phyloP scores from a whole-genome alignment of 768 basidiomycete species.

The Lyophyllum semitale region DNA sequence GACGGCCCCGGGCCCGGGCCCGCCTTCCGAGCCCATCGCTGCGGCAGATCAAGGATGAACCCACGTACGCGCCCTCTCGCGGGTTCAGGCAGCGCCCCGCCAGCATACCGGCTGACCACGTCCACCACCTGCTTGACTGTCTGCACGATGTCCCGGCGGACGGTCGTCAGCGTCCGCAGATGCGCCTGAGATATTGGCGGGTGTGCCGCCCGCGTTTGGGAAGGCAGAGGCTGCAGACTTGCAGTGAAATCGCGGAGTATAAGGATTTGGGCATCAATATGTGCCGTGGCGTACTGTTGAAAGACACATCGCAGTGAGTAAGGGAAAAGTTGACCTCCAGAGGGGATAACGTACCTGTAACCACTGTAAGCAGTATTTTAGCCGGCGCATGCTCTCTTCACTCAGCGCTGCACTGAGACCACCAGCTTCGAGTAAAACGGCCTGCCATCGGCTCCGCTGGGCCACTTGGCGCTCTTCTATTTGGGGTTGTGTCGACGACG shows the following conservation, averaged over 20 bases:
- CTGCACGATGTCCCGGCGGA: constrained; percentile 82
- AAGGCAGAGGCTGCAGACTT: constrained; percentile 56
- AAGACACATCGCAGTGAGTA: constrained; percentile 1
- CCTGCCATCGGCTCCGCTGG: constrained; percentile 83
- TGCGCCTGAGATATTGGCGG: constrained; percentile 44
- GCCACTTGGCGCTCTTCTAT: constrained; percentile 54
- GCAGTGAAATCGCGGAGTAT: constrained; percentile 84
- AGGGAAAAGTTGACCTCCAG: background rate
- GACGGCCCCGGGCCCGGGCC: constrained; percentile 21
- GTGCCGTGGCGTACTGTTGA: constrained; percentile 77
- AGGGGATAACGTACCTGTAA: constrained; percentile 59
- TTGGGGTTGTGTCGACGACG: constrained; percentile 22
- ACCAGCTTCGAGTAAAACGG: constrained; percentile 82
- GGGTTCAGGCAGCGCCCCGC: constrained; percentile 83
- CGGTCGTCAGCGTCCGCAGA: constrained; percentile 68
- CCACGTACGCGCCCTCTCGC: constrained; percentile 72
- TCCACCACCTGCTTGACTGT: constrained; percentile 90
- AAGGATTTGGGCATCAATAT: constrained; percentile 86
- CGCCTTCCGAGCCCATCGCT: constrained; percentile 67
- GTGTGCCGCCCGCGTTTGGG: constrained; percentile 27
- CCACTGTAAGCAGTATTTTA: constrained; percentile 89
- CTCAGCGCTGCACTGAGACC: constrained; percentile 87
- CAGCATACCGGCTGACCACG: constrained; percentile 83
- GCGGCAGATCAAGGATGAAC: constrained; percentile 80
- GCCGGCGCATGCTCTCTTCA: constrained; percentile 85